Evolutionary conservation across 352 stramenopile species (phyloP).

Genomic region (Globisporangium canariense): DNA sequence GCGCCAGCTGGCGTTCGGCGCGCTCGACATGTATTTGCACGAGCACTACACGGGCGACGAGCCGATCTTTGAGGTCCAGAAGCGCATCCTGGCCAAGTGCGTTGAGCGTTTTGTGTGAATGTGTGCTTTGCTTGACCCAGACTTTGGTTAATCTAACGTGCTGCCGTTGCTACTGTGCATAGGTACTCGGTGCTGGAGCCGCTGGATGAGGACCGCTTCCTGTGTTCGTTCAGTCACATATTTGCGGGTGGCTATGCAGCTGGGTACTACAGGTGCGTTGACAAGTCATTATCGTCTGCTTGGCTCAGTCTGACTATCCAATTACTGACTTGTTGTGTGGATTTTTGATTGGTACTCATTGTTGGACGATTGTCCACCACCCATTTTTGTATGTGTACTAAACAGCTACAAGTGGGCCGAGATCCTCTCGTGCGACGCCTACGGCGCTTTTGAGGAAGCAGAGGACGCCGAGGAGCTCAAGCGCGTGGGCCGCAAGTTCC

Average conservation of each 20-base stretch:
- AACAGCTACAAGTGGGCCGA: conserved; percentile 95
- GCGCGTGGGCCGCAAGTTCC: conserved; percentile 89
- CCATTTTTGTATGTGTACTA: neutral
- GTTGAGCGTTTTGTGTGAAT: conserved; percentile 5
- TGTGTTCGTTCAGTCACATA: conserved; percentile 98
- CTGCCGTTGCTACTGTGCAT: neutral
- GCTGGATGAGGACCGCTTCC: conserved; percentile 94
- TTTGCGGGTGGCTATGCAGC: conserved; percentile 97
- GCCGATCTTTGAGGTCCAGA: conserved; percentile 93
- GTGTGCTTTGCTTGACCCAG: neutral
- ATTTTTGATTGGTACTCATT: too few relatives aligned
- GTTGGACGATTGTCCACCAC: neutral
- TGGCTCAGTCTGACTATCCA: neutral
- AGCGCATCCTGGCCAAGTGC: conserved; percentile 84
- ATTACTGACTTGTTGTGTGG: conserved; percentile 9
- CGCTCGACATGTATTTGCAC: conserved; percentile 85
- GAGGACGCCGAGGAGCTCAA: conserved; percentile 50
- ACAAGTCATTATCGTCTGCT: conserved; percentile 7
- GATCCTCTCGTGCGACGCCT: conserved; percentile 97
- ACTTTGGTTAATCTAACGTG: neutral
- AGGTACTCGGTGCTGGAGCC: conserved; percentile 86
- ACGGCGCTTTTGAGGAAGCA: conserved; percentile 97
- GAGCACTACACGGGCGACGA: conserved; percentile 70
- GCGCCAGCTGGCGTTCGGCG: conserved; percentile 95
- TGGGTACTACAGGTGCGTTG: conserved; percentile 93